phyloP scores from a whole-genome alignment of 768 basidiomycete species.

The Podaxis rugospora region DNA sequence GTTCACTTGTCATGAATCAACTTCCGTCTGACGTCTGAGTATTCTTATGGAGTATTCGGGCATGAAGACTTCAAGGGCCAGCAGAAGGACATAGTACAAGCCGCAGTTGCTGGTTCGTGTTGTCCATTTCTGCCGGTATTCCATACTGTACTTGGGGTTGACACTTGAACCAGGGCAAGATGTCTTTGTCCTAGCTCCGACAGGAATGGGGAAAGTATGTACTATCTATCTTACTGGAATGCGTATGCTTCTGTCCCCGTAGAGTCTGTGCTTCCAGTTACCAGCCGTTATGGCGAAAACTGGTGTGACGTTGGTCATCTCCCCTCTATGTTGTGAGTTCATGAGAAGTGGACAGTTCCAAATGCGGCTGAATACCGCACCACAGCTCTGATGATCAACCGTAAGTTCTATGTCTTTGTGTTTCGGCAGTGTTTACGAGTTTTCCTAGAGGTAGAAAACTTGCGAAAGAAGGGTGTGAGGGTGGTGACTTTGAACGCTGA shows the following conservation, averaged over 20 bases:
- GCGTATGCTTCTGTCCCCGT: background rate
- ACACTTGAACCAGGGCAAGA: slow-evolving; percentile 47
- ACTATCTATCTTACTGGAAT: background rate
- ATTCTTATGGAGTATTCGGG: slow-evolving; percentile 52
- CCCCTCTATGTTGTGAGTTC: slow-evolving; percentile 65
- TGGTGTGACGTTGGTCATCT: slow-evolving; percentile 72
- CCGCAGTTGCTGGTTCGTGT: slow-evolving; percentile 54
- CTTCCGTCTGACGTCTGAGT: background rate
- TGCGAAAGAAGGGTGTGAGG: slow-evolving; percentile 48
- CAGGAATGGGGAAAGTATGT: slow-evolving; percentile 83
- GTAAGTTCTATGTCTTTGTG: slow-evolving; percentile 28
- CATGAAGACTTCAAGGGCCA: slow-evolving; percentile 69
- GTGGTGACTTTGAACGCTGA: slow-evolving; percentile 69
- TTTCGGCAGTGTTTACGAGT: background rate
- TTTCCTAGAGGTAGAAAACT: slow-evolving; percentile 54
- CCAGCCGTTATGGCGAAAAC: slow-evolving; percentile 68
- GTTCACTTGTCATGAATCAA: background rate
- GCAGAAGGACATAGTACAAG: slow-evolving; percentile 72
- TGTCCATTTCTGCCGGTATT: background rate
- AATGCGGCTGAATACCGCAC: background rate
- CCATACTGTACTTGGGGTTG: background rate
- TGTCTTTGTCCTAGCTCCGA: slow-evolving; percentile 79
- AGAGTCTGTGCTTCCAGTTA: slow-evolving; percentile 86
- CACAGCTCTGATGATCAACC: slow-evolving; percentile 79
- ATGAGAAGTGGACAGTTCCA: background rate